Base-by-base conservation (phyloP, 139 green algal species). In the Chlorella sp. region DNA sequence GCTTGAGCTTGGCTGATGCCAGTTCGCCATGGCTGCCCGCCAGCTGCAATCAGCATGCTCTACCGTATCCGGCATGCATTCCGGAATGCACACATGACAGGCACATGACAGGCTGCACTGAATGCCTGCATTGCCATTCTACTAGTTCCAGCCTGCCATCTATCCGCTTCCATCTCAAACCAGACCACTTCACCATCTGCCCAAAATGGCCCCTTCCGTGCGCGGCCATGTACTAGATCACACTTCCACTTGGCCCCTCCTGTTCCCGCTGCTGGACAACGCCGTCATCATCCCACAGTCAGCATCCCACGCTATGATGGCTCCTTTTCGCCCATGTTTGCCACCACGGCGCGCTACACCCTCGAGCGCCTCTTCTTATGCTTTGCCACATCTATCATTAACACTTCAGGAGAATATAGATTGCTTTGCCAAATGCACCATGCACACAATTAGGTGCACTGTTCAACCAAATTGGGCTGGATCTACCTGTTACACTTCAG, bases 331-430 rank as follows among this genome's bases (percentile, higher is more conserved):
- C 90, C 89, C 30, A 95, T 97, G 92, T 99, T 99, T 89, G 83
- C 94, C 91, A 86, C 95, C 60, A 94, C 97, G 39, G 95, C 86
- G 86, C 86, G 93, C 64, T 98, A 94, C 48, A 99, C 99, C 57
- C 98, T 98, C 92, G 99, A 98, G 93, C 94, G 98, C 16, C 94
- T 99, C 32, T 99, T 99, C 94, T 93, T 98, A 98, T 99, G 22
- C 99, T 99, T 89, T 98, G 96, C 7, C 98, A 99, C 95, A 99
- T 99, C 22, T 99, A 99, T 92, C 98, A 99, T 92, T 98, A 94
- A 14, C 98, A 99, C 93, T 99, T 99, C 94, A 34, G 68, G 68
- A n/a, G 24, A 76, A 34, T 28, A 36, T 28, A 2, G 69, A 39
- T 19, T 36, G 15, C 14, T 36, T 77, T 77, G 69, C 30, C 22